A percentile compares a stretch with the other conserved stretches of the same genome.
phyloP scores from a whole-genome alignment of 495 filamentous ascomycete genomes.

The Aspergillus conjunctus region DNA sequence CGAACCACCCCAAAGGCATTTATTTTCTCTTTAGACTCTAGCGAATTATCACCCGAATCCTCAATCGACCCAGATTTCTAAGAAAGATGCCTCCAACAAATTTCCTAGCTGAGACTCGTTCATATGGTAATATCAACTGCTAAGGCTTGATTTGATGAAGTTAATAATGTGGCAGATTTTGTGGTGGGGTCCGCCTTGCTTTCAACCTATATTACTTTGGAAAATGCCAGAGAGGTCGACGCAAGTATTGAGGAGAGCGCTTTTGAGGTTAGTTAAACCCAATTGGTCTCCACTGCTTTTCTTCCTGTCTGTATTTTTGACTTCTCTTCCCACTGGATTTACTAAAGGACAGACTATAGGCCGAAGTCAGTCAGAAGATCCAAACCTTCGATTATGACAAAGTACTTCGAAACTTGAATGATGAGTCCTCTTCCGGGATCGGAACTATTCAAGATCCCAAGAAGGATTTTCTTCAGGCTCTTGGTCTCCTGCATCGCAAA shows the following conservation, averaged over 20 bases:
- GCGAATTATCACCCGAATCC: not conserved
- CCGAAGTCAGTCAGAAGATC: not conserved
- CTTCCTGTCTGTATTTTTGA: not conserved
- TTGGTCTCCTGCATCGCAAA: not conserved
- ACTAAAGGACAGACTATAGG: not conserved
- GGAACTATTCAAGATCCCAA: not conserved
- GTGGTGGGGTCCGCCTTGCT: not conserved
- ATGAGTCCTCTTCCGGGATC: not conserved
- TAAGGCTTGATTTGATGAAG: not conserved
- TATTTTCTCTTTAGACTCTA: not conserved
- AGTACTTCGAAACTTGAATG: not conserved
- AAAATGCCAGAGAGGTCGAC: not conserved
- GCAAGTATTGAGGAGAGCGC: not conserved
- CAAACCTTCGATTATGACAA: not conserved
- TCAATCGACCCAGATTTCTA: not conserved
- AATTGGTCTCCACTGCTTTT: not conserved
- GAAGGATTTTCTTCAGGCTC: not conserved
- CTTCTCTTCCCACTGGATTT: not conserved
- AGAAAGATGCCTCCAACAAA: not conserved
- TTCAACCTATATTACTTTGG: not conserved
- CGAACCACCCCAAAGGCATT: not conserved
- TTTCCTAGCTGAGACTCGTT: not conserved
- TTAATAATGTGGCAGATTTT: not conserved
- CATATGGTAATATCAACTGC: not conserved
- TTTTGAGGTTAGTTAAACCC: not conserved